Conservation (phyloP, 2,329 filamentous ascomycete species). For the Trichophyton equinum region DNA sequence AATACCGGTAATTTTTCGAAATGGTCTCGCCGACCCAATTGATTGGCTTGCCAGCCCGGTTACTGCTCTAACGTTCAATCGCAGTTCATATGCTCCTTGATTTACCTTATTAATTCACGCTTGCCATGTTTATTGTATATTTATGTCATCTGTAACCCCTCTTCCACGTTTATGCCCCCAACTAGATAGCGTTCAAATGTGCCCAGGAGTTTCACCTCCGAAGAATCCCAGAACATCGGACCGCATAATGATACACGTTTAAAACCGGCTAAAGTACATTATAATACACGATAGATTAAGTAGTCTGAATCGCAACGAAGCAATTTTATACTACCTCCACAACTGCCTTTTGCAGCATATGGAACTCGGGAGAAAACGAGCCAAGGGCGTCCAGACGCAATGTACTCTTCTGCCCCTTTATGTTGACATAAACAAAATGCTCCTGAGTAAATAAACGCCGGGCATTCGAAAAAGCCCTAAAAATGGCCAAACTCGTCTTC, state of each 20-base stretch:
- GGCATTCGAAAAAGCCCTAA: constrained; percentile 24
- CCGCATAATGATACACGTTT: not conserved
- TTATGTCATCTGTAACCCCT: not conserved
- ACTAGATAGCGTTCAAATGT: constrained; percentile 1
- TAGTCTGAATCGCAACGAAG: not conserved
- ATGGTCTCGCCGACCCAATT: not conserved
- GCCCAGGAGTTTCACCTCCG: not conserved
- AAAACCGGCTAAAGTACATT: not conserved
- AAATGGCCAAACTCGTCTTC: constrained; percentile 21
- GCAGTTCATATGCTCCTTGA: not conserved
- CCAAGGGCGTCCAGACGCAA: constrained; percentile 30
- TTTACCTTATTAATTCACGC: not conserved
- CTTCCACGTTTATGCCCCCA: not conserved
- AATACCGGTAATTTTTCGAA: constrained; percentile 11
- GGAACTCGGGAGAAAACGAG: constrained; percentile 9
- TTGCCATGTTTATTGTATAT: not conserved
- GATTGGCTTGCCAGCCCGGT: no score
- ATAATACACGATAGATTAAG: not conserved
- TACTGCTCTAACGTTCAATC: not conserved
- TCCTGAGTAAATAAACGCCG: constrained; percentile 31
- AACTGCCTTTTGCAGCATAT: constrained; percentile 7
- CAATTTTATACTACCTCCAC: not conserved
- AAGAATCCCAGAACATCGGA: not conserved
- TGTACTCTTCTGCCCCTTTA: constrained; percentile 24
- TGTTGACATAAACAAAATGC: constrained; percentile 28